A percentile compares a stretch with the other conserved stretches of the same genome.
Conservation (phyloP, 495 filamentous ascomycete species). For the Penicillium cosmopolitanum region DNA sequence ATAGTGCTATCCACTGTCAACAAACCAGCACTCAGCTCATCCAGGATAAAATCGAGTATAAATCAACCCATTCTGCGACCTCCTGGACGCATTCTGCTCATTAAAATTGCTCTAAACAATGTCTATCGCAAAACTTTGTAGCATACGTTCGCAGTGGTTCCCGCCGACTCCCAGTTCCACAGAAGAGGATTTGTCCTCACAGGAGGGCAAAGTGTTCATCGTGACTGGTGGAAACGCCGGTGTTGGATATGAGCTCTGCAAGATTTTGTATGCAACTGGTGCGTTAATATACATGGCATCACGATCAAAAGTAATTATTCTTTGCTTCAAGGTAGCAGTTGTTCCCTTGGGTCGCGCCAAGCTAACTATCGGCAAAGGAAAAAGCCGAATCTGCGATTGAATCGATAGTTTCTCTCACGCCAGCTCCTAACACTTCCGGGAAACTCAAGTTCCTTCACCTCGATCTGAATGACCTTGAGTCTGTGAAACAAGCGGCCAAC, state of each 20-base stretch:
- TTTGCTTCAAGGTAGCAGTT: too few relatives aligned
- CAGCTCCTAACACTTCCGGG: neutral
- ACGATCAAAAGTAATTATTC: neutral
- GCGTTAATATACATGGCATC: neutral
- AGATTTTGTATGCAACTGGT: constrained; percentile 7
- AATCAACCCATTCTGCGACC: too few relatives aligned
- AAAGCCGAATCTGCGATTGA: neutral
- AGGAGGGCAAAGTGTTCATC: constrained; percentile 15
- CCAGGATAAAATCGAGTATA: too few relatives aligned
- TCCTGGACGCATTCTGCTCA: too few relatives aligned
- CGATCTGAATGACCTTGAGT: neutral
- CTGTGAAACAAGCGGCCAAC: neutral
- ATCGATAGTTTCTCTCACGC: too few relatives aligned
- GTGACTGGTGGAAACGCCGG: constrained; percentile 18
- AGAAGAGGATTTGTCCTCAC: constrained; percentile 9
- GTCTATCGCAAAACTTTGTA: too few relatives aligned
- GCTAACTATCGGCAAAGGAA: neutral
- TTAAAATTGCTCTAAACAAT: too few relatives aligned
- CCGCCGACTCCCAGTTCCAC: constrained; percentile 8
- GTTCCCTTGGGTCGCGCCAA: neutral
- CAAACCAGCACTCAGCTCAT: too few relatives aligned
- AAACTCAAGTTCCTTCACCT: neutral
- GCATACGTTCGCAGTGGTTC: too few relatives aligned
- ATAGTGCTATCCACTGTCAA: too few relatives aligned
- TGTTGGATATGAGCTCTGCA: constrained; percentile 17